Evolutionary conservation across 495 filamentous ascomycete genomes (phyloP), one percentile per base, ranked within the genome.

Genomic region (Antarctomyces pellizariae): DNA sequence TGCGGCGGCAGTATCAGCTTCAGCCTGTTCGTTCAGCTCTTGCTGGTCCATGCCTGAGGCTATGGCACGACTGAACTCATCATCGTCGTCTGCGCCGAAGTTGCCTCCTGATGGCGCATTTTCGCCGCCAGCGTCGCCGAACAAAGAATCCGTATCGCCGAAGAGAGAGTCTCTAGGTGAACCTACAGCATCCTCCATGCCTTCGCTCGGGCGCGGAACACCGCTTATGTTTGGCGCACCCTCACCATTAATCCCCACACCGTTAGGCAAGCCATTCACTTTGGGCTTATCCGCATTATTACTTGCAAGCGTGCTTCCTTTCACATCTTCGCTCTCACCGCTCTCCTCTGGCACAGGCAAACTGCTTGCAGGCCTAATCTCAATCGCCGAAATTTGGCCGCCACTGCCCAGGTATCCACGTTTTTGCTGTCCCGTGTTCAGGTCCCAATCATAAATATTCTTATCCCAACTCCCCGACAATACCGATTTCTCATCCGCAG

Each of bases 391-490:
- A 28, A 99, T 79, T 39, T 99, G 86, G 1, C 72, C 57, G 3
- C 73, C 77, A 36, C 60, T 75, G 13, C 73, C 67, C 21, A 67
- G 62, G 38, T 82, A 99, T 8, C 56, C 56, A 15, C 79, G 67
- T 26, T 66, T 63, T 9, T 74, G 55, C 37, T 75, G 62, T 3
- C 89, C 89, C 2, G 70, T 86, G 36, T 95, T 79, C 17, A 99
- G 45, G 42, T 99, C 86, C 86, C 86, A 99, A 41, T 99, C 80
- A 26, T 76, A 65, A 5, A 95, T 67, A 10, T 61, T 67, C 49
- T 90, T 92, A 44, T 99, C 86, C 86, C 86, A 99, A 49, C 80
- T 83, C 2, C 86, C 86, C 8, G 82, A 92, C 2, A 99, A 53
- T 19, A 93, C 59, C 16, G 75, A 82, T 39, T 66, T 67, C 51